Base-by-base conservation (phyloP, 2,329 filamentous ascomycete genomes). In the Colletotrichum tofieldiae region DNA sequence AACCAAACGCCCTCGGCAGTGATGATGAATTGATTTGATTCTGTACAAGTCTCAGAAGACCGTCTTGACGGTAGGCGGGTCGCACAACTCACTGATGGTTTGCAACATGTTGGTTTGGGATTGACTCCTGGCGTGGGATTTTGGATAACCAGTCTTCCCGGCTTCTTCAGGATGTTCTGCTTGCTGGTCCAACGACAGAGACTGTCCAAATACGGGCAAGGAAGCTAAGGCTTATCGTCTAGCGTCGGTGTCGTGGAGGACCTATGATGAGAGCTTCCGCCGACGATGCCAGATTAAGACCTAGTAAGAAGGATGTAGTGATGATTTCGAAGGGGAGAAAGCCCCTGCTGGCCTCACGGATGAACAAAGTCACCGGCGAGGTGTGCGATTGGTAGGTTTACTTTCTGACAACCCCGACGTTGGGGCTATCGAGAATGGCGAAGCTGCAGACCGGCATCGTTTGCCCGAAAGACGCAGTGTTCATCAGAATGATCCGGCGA, bases 321-420 rank as follows among this genome's bases (percentile, higher is more conserved):
- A 20, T 47, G 18, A 39, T 55, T 49, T 20, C 20, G 16, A 62
- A 67, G 52, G 45, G 23, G n/a, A 45, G 23, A 9, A 43, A 11
- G n/a, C 39, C 45, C 41, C 47, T 49, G 18, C 35, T 71, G 37
- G 54, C 61, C 71, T 67, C 56, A 32, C 47, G 29, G 49, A 54
- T 71, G 61, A 67, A 37, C n/a, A 49, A 47, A 73, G 75, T 74
- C 72, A 75, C 73, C 69, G 61, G 75, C 76, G 76, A 81, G 76
- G 78, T 72, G 64, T 73, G 68, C 68, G 72, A 72, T 71, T 73
- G 67, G 63, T 63, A 43, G 67, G 74, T 74, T 83, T 84, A 88
- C 77, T 85, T 77, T 76, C 77, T 78, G 74, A 77, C 77, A 73
- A 87, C 86, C 87, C 86, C 86, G 76, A 73, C 86, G 77, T 86